A percentile compares a stretch with the other conserved stretches of the same genome.
Evolutionary conservation across 345 rosid genomes (phyloP).

Genomic region (Syzygium aromaticum): DNA sequence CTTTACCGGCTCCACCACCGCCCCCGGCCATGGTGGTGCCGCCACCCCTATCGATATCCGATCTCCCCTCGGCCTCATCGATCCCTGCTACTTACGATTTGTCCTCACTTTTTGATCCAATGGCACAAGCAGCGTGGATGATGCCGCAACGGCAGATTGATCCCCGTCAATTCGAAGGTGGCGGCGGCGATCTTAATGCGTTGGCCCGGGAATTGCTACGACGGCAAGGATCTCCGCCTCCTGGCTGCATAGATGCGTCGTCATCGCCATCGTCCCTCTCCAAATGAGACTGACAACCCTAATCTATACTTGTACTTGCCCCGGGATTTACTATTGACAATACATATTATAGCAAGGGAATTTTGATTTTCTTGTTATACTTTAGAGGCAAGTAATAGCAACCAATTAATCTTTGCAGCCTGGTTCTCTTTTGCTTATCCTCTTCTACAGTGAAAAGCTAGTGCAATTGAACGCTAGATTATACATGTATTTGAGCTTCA

Average conservation of each 20-base stretch:
- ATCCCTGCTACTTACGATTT: constrained; percentile 51
- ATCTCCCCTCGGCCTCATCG: constrained; percentile 50
- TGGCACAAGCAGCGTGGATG: constrained; percentile 52
- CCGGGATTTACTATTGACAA: not conserved
- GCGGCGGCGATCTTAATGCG: constrained; percentile 65
- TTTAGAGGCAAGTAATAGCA: not conserved
- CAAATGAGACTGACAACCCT: constrained; percentile 25
- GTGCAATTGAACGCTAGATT: not conserved
- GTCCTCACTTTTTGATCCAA: constrained; percentile 64
- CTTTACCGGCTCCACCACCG: constrained; percentile 35
- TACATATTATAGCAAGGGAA: not conserved
- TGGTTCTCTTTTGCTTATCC: not conserved
- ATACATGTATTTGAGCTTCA: not conserved
- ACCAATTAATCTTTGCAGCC: not conserved
- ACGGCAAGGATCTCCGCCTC: constrained; percentile 56
- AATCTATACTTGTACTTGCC: not conserved
- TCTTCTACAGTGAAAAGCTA: not conserved
- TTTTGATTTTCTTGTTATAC: constrained; percentile 7
- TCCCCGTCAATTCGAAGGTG: constrained; percentile 49
- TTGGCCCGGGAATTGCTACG: constrained; percentile 71
- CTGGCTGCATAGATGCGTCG: constrained; percentile 33
- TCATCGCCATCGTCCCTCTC: constrained; percentile 46
- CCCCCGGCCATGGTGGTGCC: constrained; percentile 10
- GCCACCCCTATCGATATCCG: constrained; percentile 60
- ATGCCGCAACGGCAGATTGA: constrained; percentile 51